A percentile compares a stretch with the other conserved stretches of the same genome.
Evolutionary conservation across 139 green algal genomes (phyloP).

Genomic region (Zygnema cylindricum): DNA sequence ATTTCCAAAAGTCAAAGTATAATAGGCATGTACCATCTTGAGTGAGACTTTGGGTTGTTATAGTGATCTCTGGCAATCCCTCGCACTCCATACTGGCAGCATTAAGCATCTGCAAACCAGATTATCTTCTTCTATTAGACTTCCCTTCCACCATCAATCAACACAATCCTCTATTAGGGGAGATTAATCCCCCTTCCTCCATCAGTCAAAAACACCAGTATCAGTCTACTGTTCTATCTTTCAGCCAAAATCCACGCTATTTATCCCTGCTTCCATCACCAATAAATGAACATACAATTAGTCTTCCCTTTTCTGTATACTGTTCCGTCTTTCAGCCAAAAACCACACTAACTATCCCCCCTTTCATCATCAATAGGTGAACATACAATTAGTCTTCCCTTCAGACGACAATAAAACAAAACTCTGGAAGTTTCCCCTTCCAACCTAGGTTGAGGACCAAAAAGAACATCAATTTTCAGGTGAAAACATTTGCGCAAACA

Average conservation of each 20-base stretch:
- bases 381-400: background rate
- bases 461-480: background rate
- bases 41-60: slow-evolving; percentile 59
- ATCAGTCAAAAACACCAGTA: no score
- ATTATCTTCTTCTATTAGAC: no score
- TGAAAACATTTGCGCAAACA: slow-evolving; percentile 1
- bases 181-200: no score
- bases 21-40: slow-evolving; percentile 52
- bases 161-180: no score
- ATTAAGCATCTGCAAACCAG: slow-evolving; percentile 51
- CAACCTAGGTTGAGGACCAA: background rate
- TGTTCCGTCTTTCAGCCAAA: background rate
- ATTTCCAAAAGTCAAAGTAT: background rate
- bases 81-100: slow-evolving; percentile 55
- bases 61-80: slow-evolving; percentile 45
- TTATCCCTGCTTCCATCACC: background rate
- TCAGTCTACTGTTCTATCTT: background rate
- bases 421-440: background rate
- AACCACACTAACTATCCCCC: background rate
- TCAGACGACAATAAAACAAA: background rate
- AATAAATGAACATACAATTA: background rate
- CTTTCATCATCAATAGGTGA: background rate
- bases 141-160: no score
- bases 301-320: background rate
- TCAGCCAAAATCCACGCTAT: background rate